Conservation (phyloP, 208 protist genomes). For the Acanthamoeba healyi region DNA sequence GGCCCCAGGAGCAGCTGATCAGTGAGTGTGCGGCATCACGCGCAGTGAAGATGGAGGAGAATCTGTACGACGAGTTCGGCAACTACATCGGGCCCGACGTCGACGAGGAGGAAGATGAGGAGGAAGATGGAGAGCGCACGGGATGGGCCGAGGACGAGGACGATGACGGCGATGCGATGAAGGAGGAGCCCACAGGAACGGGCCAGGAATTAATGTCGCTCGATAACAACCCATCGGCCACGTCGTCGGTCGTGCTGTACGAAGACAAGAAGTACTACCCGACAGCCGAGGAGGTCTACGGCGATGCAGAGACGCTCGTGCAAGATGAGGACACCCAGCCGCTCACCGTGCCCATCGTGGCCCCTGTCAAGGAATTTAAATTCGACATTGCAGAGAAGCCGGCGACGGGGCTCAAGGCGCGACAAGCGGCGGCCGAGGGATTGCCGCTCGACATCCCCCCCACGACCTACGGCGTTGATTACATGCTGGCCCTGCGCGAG, state of each 20-base stretch:
- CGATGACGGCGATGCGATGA: conserved; percentile 63
- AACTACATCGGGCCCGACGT: conserved; percentile 94
- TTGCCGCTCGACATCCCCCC: not conserved
- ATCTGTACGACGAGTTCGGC: conserved; percentile 95
- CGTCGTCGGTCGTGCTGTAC: conserved; percentile 89
- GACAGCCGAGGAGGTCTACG: conserved; percentile 91
- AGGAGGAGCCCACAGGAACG: not conserved
- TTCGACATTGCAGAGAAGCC: conserved; percentile 88
- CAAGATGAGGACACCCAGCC: conserved; percentile 96
- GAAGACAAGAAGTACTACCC: conserved; percentile 96
- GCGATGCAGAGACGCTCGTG: conserved; percentile 93
- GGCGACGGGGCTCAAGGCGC: conserved; percentile 83
- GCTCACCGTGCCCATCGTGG: conserved; percentile 94
- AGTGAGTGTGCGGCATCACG: not conserved
- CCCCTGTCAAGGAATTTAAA: conserved; percentile 87
- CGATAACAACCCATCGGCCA: not conserved
- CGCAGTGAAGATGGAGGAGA: conserved; percentile 79
- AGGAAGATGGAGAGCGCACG: conserved; percentile 78
- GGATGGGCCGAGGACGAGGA: conserved; percentile 63
- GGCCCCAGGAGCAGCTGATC: too few species aligned
- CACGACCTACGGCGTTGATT: conserved; percentile 68
- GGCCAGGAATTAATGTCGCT: conserved; percentile 6
- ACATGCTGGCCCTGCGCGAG: conserved; percentile 85
- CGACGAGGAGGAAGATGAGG: conserved; percentile 84
- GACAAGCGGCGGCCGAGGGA: not conserved